A percentile compares a stretch with the other conserved stretches of the same genome.
phyloP scores from a whole-genome alignment of 768 basidiomycete genomes.

The Roridomyces roridus region DNA sequence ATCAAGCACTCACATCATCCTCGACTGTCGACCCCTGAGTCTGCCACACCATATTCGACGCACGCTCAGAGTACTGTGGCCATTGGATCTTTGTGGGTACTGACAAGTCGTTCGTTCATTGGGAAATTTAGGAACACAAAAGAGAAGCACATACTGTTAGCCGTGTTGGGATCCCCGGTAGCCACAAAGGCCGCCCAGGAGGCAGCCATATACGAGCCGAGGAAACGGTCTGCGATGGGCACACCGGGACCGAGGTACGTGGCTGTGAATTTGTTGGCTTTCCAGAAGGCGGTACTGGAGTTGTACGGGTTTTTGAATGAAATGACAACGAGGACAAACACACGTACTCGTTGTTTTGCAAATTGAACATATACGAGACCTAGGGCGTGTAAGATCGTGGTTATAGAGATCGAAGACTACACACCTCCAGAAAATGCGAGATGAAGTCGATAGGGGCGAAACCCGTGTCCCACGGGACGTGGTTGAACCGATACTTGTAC shows the following conservation, averaged over 20 bases:
- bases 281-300: slow-evolving; percentile 21
- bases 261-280: slow-evolving; percentile 20
- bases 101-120: too few species aligned
- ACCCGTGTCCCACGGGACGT: too few species aligned
- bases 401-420: too few species aligned
- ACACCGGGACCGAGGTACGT: slow-evolving; percentile 18
- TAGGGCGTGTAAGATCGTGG: too few species aligned
- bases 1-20: slow-evolving; percentile 25
- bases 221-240: slow-evolving; percentile 23
- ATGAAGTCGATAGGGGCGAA: too few species aligned
- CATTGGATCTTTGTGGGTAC: slow-evolving; percentile 13
- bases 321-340: too few species aligned
- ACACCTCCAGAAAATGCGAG: too few species aligned
- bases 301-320: too few species aligned
- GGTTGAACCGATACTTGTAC: too few species aligned
- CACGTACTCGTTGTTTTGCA: too few species aligned
- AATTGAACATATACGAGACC: too few species aligned
- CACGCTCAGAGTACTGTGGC: slow-evolving; percentile 18
- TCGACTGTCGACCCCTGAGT: slow-evolving; percentile 18
- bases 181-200: slow-evolving; percentile 25
- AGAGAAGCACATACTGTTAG: neutral
- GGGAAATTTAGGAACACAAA: too few species aligned
- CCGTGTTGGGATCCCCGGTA: slow-evolving; percentile 25
- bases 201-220: slow-evolving; percentile 19
- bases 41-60: slow-evolving; percentile 20